A percentile compares a stretch with the other conserved stretches of the same genome.
Conservation (phyloP, 495 filamentous ascomycete genomes). For the Aspergillus affinis region DNA sequence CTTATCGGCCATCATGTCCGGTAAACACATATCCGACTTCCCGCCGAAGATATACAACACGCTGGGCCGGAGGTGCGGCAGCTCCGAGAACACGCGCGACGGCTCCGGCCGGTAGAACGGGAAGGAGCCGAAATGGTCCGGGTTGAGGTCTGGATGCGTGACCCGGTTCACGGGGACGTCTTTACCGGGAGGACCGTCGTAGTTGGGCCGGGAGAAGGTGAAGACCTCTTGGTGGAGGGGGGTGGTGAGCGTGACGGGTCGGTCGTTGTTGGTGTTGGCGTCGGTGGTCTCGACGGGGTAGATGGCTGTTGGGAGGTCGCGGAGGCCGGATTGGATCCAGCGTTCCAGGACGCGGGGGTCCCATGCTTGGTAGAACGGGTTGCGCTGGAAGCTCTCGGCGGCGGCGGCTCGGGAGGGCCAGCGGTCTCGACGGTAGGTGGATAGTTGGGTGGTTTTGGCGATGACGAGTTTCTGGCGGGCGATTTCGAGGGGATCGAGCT, state of each 20-base stretch:
- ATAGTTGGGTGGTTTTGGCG: constrained; percentile 49
- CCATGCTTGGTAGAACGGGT: constrained; percentile 72
- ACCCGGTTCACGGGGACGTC: constrained; percentile 39
- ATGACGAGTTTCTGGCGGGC: constrained; percentile 27
- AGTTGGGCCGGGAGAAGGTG: constrained; percentile 58
- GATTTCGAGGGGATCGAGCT: constrained; percentile 30
- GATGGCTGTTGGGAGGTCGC: constrained; percentile 58
- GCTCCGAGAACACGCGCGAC: constrained; percentile 54
- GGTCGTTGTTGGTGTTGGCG: constrained; percentile 22
- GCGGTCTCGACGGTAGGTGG: constrained; percentile 64
- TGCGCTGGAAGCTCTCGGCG: constrained; percentile 54
- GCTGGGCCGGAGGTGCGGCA: constrained; percentile 72
- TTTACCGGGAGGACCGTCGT: constrained; percentile 36
- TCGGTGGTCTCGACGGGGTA: constrained; percentile 44
- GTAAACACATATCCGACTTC: constrained; percentile 59
- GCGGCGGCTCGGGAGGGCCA: constrained; percentile 69
- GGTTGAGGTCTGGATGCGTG: constrained; percentile 49
- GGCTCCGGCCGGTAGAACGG: constrained; percentile 81
- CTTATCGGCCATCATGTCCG: constrained; percentile 47
- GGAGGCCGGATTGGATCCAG: constrained; percentile 65
- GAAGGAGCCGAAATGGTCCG: constrained; percentile 36
- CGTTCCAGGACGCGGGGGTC: constrained; percentile 67
- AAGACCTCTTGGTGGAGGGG: constrained; percentile 63
- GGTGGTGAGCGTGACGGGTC: constrained; percentile 57
- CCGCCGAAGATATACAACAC: constrained; percentile 80